Evolutionary conservation across 805 yeast genomes (phyloP), one percentile per base, ranked within the genome.

Genomic region (Cyberlindnera mississippiensis): DNA sequence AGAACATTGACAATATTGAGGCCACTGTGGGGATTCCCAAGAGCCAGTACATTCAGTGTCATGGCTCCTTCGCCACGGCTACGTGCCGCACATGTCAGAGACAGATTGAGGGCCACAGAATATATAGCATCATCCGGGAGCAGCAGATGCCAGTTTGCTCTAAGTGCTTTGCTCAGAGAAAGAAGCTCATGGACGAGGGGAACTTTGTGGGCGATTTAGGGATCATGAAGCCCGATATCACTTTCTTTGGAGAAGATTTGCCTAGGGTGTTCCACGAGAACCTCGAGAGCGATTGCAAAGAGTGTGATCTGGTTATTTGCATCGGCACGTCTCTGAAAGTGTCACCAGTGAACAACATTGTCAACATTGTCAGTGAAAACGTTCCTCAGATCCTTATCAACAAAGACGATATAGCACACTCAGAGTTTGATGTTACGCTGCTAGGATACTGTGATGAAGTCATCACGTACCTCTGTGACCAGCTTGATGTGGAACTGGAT

Each of bases 241-340:
- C 96, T 0, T 89, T 89, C 57, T 89, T 89, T 52, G 96, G 96
- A 13, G 96, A 89, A 60, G 77, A 80, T 13, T 67, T 89, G 44
- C 96, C 96, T 1, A 68, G 69, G 12, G 62, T 71, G 36, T 89
- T 82, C 56, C 90, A 87, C 52, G 72, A 73, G 35, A 60, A 68
- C 24, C 73, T 81, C 22, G 66, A 68, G 32, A 71, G 72, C 33
- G 96, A 90, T 57, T 68, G 81, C 6, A 53, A 63, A 15, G 68
- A 74, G 32, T 86, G 96, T 62, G 97, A 90, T 61, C 67, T 89
- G 41, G 66, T 90, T 34, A 71, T 89, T 5, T 84, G 95, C 60
- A 81, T 89, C 28, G 97, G 97, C 14, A 89, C 97, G 0, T 88
- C 96, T 16, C 70, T 89, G 50, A 86, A 89, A 57, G 97, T 89